These are phyloP conservation scores for Hamamelis virginiana DNA, from an alignment of 164 flowering plant species.

Conservation along the genomic window DNA sequence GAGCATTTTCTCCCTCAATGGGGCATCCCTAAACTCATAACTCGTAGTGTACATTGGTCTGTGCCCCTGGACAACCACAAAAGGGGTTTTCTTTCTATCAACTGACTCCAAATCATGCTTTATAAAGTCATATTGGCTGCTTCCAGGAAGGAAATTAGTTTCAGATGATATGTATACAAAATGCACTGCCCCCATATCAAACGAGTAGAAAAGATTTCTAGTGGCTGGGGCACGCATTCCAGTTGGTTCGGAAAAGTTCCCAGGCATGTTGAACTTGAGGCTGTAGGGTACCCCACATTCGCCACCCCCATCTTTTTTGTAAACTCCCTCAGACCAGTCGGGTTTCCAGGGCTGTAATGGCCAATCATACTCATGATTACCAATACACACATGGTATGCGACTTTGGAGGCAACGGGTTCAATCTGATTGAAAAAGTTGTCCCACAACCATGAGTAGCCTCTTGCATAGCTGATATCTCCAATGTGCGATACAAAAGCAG, in stretches of 20 bases:
- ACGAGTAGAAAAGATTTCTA: conserved; percentile 78
- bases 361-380: conserved; percentile 98
- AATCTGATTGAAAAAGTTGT: conserved; percentile 76
- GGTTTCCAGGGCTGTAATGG: conserved; percentile 93
- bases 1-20: conserved; percentile 58
- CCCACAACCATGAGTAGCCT: conserved; percentile 98
- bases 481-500: conserved; percentile 83
- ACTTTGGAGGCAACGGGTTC: conserved; percentile 84
- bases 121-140: conserved; percentile 69
- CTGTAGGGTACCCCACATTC: conserved; percentile 98
- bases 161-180: conserved; percentile 91
- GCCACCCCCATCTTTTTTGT: conserved; percentile 86
- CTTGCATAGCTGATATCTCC: conserved; percentile 99
- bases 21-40: conserved; percentile 55
- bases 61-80: conserved; percentile 93
- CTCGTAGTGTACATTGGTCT: conserved; percentile 98
- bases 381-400: conserved; percentile 94
- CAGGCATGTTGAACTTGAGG: conserved; percentile 90
- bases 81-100: conserved; percentile 72
- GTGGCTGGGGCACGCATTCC: conserved; percentile 76
- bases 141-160: conserved; percentile 88
- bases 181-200: conserved; percentile 74
- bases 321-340: conserved; percentile 59
- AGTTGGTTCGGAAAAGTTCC: conserved; percentile 79
- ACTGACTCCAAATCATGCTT: conserved; percentile 75